phyloP scores from a whole-genome alignment of 148 eudicot species.

The Rhododendron ferrugineum region DNA sequence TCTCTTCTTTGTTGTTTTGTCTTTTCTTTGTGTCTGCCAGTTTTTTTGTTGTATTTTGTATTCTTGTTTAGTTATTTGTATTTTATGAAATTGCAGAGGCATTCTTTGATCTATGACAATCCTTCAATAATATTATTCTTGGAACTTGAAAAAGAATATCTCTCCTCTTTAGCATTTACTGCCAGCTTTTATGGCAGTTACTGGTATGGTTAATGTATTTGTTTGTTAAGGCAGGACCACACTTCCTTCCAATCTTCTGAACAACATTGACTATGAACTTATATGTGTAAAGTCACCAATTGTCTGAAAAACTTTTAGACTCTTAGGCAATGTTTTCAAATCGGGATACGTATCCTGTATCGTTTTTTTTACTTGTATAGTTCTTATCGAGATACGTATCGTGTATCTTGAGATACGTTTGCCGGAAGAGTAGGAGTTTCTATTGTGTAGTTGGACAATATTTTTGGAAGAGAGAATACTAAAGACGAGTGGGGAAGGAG shows the following conservation, averaged over 20 bases:
- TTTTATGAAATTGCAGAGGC: neutral
- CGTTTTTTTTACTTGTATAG: no score
- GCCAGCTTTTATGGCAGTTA: conserved; percentile 5
- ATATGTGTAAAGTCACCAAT: neutral
- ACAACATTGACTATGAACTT: neutral
- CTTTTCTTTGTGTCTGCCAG: neutral
- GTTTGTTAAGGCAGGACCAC: neutral
- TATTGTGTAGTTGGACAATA: no score
- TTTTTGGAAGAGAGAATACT: no score
- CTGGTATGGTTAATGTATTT: neutral
- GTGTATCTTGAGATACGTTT: no score
- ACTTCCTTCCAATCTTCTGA: conserved; percentile 1
- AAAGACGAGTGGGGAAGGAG: no score
- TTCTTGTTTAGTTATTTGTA: neutral
- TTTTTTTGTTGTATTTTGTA: neutral
- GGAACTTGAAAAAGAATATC: neutral
- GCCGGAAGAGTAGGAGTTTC: no score
- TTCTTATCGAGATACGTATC: no score
- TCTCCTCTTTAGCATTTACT: neutral
- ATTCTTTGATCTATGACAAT: neutral
- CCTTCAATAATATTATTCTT: neutral
- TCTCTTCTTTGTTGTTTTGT: neutral
- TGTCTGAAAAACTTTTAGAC: neutral
- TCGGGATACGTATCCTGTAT: no score
- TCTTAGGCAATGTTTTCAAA: neutral